Percentiles rank a stretch among this genome's conserved stretches.
These are phyloP conservation scores for Xylariaceae sp. DNA, from an alignment of 2,329 filamentous ascomycete genomes.

Conservation along the genomic window DNA sequence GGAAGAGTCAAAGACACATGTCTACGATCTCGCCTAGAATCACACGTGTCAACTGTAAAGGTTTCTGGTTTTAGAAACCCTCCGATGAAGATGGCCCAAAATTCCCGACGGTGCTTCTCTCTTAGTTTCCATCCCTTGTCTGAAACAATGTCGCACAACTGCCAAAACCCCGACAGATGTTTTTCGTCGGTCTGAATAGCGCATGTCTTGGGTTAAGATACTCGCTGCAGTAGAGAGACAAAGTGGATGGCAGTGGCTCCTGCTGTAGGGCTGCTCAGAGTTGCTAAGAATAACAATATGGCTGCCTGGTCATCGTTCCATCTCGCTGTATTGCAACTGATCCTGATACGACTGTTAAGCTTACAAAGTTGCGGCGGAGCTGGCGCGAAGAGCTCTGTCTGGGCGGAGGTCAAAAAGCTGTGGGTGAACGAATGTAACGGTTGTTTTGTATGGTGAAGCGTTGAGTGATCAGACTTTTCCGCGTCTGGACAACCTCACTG, in stretches of 20 bases:
- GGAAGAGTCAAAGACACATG: not conserved
- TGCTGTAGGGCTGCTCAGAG: not conserved
- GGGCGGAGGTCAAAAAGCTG: conserved; percentile 2
- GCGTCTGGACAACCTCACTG: conserved; percentile 11
- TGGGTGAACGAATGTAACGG: conserved; percentile 11
- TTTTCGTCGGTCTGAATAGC: too few species aligned
- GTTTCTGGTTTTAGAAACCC: not conserved
- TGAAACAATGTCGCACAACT: not conserved
- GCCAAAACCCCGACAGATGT: too few species aligned
- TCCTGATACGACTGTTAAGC: conserved; percentile 8
- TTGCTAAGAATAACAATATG: conserved; percentile 13
- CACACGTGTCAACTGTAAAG: too few species aligned
- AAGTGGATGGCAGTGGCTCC: conserved; percentile 4
- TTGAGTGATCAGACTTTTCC: conserved; percentile 6
- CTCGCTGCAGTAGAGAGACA: conserved; percentile 1
- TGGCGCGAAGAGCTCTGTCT: conserved; percentile 2
- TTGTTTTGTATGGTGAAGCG: conserved; percentile 7
- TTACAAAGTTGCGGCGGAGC: conserved; percentile 6
- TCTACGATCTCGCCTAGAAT: too few species aligned
- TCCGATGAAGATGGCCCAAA: not conserved
- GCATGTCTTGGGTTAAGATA: too few species aligned
- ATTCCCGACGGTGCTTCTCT: not conserved
- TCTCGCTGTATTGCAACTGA: conserved; percentile 6
- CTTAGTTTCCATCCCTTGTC: not conserved
- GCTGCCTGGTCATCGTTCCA: conserved; percentile 1